Conservation (phyloP, 495 filamentous ascomycete genomes). For the Ramalina peruviana region DNA sequence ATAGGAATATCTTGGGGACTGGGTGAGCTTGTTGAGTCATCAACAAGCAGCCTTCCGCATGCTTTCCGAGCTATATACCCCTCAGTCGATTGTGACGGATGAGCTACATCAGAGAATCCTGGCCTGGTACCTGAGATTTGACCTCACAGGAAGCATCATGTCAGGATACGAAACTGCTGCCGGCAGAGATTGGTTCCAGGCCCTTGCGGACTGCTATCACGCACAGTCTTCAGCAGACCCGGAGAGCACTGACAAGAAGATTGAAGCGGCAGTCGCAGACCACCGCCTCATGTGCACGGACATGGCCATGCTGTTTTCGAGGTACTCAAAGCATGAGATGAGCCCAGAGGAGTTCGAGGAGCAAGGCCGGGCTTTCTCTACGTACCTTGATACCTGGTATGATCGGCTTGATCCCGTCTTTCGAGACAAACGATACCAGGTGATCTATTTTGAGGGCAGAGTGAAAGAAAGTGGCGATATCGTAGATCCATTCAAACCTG, state of each 20-base stretch:
- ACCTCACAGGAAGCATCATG: conserved; percentile 71
- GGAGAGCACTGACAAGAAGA: conserved; percentile 45
- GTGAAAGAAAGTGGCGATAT: conserved; percentile 46
- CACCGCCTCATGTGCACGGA: conserved; percentile 67
- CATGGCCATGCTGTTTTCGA: conserved; percentile 66
- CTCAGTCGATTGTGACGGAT: conserved; percentile 58
- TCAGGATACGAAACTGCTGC: conserved; percentile 63
- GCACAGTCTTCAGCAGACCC: conserved; percentile 46
- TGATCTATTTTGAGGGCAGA: conserved; percentile 42
- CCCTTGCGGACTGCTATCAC: conserved; percentile 46
- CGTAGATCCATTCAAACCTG: conserved; percentile 56
- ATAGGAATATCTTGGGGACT: conserved; percentile 90
- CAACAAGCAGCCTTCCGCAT: conserved; percentile 80
- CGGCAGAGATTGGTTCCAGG: conserved; percentile 66
- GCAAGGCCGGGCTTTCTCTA: conserved; percentile 43
- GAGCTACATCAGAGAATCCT: conserved; percentile 57
- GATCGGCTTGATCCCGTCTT: conserved; percentile 43
- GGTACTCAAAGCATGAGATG: conserved; percentile 45
- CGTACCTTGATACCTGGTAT: conserved; percentile 41
- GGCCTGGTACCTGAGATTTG: conserved; percentile 80
- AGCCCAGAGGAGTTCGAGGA: conserved; percentile 47
- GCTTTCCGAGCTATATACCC: conserved; percentile 62
- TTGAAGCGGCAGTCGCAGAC: conserved; percentile 48
- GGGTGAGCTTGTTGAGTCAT: conserved; percentile 81
- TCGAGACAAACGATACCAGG: conserved; percentile 39